A percentile compares a stretch with the other conserved stretches of the same genome.
Evolutionary conservation across 306 rosid species (phyloP).

Genomic region (Spatholobus suberectus): DNA sequence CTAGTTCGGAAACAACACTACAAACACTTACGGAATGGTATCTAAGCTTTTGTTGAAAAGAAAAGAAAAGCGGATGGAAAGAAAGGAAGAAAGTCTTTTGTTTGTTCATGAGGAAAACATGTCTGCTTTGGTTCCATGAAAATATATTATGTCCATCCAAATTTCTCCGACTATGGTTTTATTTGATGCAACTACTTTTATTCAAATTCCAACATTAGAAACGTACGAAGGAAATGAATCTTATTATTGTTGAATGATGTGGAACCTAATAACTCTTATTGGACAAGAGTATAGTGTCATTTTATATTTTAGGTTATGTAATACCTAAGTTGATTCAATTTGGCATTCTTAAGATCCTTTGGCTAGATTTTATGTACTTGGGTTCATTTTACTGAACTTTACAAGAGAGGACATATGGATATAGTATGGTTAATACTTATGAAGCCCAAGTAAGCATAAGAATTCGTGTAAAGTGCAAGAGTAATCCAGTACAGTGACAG

Average conservation of each 20-base stretch:
- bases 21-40: no score
- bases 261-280: background rate
- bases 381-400: background rate
- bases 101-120: background rate
- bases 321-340: background rate
- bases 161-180: no score
- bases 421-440: background rate
- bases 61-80: background rate
- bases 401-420: background rate
- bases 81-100: background rate
- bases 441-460: background rate
- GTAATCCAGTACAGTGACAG: background rate
- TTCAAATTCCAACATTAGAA: no score
- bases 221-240: background rate
- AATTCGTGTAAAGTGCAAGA: background rate
- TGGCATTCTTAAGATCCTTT: constrained; percentile 8
- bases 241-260: background rate
- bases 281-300: background rate
- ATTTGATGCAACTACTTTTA: no score
- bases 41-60: background rate
- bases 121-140: background rate
- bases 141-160: background rate
- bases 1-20: no score
- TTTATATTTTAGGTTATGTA: background rate
- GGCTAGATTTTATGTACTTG: constrained; percentile 5